A percentile compares a stretch with the other conserved stretches of the same genome.
phyloP scores from a whole-genome alignment of 2,329 filamentous ascomycete species.

The Pseudofabraea citricarpa region DNA sequence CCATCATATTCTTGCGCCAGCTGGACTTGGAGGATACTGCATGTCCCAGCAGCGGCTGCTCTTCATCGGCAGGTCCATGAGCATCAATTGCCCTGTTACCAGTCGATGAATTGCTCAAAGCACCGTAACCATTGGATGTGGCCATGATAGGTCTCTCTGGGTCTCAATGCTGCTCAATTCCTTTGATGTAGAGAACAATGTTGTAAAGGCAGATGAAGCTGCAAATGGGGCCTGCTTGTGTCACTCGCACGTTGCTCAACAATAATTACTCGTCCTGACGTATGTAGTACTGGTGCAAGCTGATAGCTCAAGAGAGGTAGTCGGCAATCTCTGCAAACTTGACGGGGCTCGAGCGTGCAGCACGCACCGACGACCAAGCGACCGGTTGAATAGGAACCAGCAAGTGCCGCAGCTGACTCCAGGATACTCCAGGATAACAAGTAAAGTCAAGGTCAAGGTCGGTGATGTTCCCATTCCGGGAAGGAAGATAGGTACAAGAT shows the following conservation, averaged over 20 bases:
- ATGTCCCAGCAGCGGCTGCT: conserved; percentile 27
- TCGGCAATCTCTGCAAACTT: no score
- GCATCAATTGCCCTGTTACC: conserved; percentile 5
- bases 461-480: not conserved
- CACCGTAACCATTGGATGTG: conserved; percentile 24
- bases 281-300: not conserved
- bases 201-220: not conserved
- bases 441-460: not conserved
- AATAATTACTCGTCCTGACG: not conserved
- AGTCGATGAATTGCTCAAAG: conserved; percentile 10
- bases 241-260: not conserved
- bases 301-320: no score
- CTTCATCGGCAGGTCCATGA: conserved; percentile 20
- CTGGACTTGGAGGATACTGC: conserved; percentile 7
- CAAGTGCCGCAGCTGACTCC: no score
- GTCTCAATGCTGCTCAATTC: not conserved
- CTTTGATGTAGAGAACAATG: not conserved
- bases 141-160: conserved; percentile 14
- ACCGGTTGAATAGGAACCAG: no score
- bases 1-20: conserved; percentile 10
- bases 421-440: not conserved
- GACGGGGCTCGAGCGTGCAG: no score
- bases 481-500: not conserved
- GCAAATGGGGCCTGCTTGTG: not conserved
- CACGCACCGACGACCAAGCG: no score